Evolutionary conservation across 1,284 basidiomycete genomes (phyloP).

Genomic region (Trichosporon ovoides): DNA sequence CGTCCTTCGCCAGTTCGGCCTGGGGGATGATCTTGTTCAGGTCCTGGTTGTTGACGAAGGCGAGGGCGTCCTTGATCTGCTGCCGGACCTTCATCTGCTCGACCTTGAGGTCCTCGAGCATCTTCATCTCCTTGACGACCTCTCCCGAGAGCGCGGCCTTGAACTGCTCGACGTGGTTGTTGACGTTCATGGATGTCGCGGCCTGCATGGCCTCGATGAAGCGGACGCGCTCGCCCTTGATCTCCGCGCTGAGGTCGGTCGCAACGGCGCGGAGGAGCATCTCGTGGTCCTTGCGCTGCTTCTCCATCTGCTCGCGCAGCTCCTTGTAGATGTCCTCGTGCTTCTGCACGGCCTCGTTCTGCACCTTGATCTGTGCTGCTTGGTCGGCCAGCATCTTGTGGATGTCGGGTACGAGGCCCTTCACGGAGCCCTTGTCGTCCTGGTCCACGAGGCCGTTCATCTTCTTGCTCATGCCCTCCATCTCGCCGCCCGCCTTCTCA

Average conservation of each 20-base stretch:
- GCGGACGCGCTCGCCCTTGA: constrained; percentile 70
- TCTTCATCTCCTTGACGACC: constrained; percentile 60
- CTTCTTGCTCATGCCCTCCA: constrained; percentile 58
- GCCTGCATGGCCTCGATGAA: constrained; percentile 89
- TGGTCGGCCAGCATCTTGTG: constrained; percentile 43
- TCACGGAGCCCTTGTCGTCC: constrained; percentile 11
- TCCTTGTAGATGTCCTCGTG: constrained; percentile 1
- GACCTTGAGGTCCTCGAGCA: constrained; percentile 65
- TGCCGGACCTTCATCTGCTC: constrained; percentile 68
- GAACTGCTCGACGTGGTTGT: constrained; percentile 68
- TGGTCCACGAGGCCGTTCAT: constrained; percentile 59
- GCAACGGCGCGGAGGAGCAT: constrained; percentile 60
- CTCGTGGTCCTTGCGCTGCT: constrained; percentile 66
- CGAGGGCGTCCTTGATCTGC: constrained; percentile 47
- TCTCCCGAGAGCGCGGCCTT: constrained; percentile 44
- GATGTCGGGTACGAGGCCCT: constrained; percentile 33
- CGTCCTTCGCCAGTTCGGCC: background rate
- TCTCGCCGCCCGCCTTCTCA: constrained; percentile 63
- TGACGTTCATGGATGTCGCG: constrained; percentile 76
- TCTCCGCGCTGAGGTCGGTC: constrained; percentile 71
- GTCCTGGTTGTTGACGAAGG: constrained; percentile 40
- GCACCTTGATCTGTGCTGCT: constrained; percentile 23
- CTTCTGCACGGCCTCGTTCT: constrained; percentile 24
- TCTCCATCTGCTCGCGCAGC: constrained; percentile 55
- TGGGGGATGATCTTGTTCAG: background rate